Evolutionary conservation across 305 asterid genomes (phyloP).

Genomic region (Fraxinus albicans): DNA sequence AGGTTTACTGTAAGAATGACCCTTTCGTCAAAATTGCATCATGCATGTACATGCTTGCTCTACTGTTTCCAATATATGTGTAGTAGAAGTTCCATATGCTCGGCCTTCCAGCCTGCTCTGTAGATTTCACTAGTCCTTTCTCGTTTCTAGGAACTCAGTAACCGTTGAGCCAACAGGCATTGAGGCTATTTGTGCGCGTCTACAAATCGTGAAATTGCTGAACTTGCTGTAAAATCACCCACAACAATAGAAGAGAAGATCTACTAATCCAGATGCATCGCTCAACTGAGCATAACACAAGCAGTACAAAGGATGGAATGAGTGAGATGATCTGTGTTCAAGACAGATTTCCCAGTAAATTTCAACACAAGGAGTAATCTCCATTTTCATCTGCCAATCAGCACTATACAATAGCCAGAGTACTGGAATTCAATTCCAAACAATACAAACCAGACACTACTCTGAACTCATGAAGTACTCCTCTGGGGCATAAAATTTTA

Average conservation of each 20-base stretch:
- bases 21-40: not conserved
- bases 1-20: not conserved
- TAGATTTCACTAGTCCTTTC: not conserved
- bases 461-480: constrained; percentile 48
- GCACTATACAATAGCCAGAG: not conserved
- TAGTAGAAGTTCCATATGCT: not conserved
- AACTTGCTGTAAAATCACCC: not conserved
- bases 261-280: not conserved
- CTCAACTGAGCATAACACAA: not conserved
- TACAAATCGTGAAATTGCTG: not conserved
- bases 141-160: not conserved
- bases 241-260: not conserved
- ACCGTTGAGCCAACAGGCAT: not conserved
- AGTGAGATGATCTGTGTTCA: not conserved
- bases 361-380: not conserved
- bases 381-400: not conserved
- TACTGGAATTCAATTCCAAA: not conserved
- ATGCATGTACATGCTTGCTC: not conserved
- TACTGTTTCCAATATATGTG: not conserved
- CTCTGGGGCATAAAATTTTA: constrained; percentile 78
- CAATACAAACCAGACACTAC: constrained; percentile 15
- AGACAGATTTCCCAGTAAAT: not conserved
- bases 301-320: not conserved
- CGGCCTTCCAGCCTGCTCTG: not conserved
- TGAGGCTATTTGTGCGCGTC: not conserved